Evolutionary conservation across 495 filamentous ascomycete species (phyloP), one percentile per base, ranked within the genome.

Genomic region (Pseudoneurospora amorphoporcata): DNA sequence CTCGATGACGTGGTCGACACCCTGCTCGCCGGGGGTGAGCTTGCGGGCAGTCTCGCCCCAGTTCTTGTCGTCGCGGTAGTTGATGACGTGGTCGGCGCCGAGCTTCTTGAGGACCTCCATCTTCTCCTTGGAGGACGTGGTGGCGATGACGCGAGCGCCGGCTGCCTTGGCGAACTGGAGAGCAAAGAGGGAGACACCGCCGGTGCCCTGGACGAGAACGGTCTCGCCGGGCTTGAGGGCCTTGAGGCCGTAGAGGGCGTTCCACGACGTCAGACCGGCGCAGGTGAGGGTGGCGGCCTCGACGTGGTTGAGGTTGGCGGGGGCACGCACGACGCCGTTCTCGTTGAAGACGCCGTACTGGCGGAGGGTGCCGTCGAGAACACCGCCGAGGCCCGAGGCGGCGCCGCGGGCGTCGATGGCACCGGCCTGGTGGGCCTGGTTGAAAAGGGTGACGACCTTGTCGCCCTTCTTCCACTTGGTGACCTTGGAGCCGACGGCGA

Each of bases 91-190:
- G 79, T 94, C 90, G 3, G 92, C 92, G 69, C 92, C 92, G 10
- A 94, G 85, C 75, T 90, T 81, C 82, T 90, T 92, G 70, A 94
- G 82, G 37, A 82, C 82, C 58, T 91, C 84, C 16, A 79, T 89
- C 83, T 95, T 95, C 29, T 83, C 81, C 0, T 84, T 83, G 2
- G 88, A 89, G 0, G 90, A 93, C 0, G 93, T 95, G 0, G 93
- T 95, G 0, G 92, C 88, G 72, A 97, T 95, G 39, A 95, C 91
- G 8, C 74, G 89, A 4, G 93, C 93, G 45, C 93, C 92, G 12
- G 90, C 91, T 0, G 92, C 92, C 81, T 93, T 95, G 65, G 93
- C 93, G 75, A 95, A 95, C 87, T 94, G 29, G 70, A 95, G 74
- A 17, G 85, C 91, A 76, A 95, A 95, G 12, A 94, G 86, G 73